Percentiles rank a stretch among this genome's conserved stretches.
Conservation (phyloP, 805 yeast genomes). For the Candida peoriensis region DNA sequence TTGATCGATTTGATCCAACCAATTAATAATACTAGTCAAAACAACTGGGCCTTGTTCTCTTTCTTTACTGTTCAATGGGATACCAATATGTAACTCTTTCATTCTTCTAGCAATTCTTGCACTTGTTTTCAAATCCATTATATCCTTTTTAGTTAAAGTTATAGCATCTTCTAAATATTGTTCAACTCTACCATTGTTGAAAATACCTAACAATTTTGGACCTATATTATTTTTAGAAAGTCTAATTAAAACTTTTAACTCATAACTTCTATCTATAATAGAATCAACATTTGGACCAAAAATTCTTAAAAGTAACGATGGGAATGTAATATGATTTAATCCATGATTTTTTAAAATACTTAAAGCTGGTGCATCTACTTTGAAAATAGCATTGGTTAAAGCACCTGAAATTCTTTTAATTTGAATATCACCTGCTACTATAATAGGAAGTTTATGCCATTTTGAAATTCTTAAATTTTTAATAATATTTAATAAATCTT, state of each 20-base stretch:
- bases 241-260: conserved; percentile 66
- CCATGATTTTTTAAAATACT: conserved; percentile 30
- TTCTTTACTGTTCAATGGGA: conserved; percentile 58
- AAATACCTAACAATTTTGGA: conserved; percentile 83
- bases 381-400: conserved; percentile 83
- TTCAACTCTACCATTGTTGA: conserved; percentile 89
- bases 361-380: conserved; percentile 52
- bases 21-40: conserved; percentile 67
- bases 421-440: conserved; percentile 38
- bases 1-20: conserved; percentile 50
- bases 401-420: conserved; percentile 84
- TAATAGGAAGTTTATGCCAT: conserved; percentile 54
- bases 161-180: conserved; percentile 82
- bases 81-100: conserved; percentile 87
- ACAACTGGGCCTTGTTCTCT: conserved; percentile 54
- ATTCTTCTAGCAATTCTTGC: conserved; percentile 91
- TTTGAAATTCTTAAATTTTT: conserved; percentile 64
- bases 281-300: conserved; percentile 86
- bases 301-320: conserved; percentile 66
- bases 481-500: conserved; percentile 64
- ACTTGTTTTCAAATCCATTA: conserved; percentile 70
- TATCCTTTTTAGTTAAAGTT: conserved; percentile 67
- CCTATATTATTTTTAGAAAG: conserved; percentile 79
- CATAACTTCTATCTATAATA: conserved; percentile 81
- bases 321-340: conserved; percentile 38